Evolutionary conservation across 2,329 filamentous ascomycete species (phyloP), one percentile per base, ranked within the genome.

Genomic region (Aspergillus nomiae): DNA sequence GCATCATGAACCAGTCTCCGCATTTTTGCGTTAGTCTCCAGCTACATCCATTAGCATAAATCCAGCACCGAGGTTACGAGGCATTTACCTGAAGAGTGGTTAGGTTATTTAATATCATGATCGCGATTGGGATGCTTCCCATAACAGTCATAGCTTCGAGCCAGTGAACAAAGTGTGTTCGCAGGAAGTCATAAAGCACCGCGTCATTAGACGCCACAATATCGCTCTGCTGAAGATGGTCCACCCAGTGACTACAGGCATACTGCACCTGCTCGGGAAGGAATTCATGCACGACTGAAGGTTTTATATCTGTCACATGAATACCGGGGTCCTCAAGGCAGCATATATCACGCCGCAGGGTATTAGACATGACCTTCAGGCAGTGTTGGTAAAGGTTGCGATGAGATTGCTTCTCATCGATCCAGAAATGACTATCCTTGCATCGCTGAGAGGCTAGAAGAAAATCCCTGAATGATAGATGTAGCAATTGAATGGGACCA

Each of bases 381-480:
- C 58, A 60, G 14, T 21, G 7, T 2, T 26, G 11, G 28, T 55
- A 60, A 10, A 60, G 2, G 5, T 5, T 12, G 0, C 2, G 6
- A 26, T 60, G 14, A 2, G 36, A 28, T 32, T 34, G 19, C 2
- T 46, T 36, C 16, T 58, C 55, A 4, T 48, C 21, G 6, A 63
- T 24, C 30, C 21, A 34, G n/a, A 26, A 63, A 41, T 6, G 21
- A 5, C 1, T 38, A 36, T 30, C 19, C 2, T 26, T 50, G 28
- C 48, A 63, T 24, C 62, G 48, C 2, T 24, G 5, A 0, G 16
- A 8, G 28, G 28, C n/a, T 7, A 58, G 12, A 4, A 63, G 36
- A 28, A 56, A 63, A 26, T 63, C 62, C n/a, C 46, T 46, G 48
- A 63, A 63, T 16, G 62, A 61, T 1, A 50, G 41, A 50, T 63